phyloP scores from a whole-genome alignment of 345 rosid species.

The Passiflora organensis region DNA sequence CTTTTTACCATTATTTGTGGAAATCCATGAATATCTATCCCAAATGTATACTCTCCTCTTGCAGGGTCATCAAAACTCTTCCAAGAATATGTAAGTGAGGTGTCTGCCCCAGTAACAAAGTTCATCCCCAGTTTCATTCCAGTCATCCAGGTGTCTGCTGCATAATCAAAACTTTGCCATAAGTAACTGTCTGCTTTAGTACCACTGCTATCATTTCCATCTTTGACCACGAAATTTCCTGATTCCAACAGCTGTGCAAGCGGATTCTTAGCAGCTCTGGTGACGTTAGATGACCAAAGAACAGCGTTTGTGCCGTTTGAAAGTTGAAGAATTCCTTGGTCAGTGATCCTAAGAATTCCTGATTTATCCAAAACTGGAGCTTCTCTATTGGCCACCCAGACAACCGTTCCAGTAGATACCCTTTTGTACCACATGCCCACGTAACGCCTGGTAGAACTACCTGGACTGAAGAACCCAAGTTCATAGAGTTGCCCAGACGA shows the following conservation, averaged over 20 bases:
- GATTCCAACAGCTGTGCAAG: not conserved
- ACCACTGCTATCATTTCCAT: not conserved
- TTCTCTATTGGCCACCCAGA: slow-evolving; percentile 3
- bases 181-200: not conserved
- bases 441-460: not conserved
- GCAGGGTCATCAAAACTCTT: slow-evolving; percentile 32
- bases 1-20: slow-evolving; percentile 16
- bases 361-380: slow-evolving; percentile 1
- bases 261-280: not conserved
- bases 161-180: not conserved
- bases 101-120: not conserved
- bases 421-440: slow-evolving; percentile 3
- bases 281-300: not conserved
- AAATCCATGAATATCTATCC: slow-evolving; percentile 18
- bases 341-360: not conserved
- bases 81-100: slow-evolving; percentile 35
- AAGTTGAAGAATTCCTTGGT: not conserved
- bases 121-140: not conserved
- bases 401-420: not conserved
- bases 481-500: not conserved
- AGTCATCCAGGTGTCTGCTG: not conserved
- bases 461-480: slow-evolving; percentile 6
- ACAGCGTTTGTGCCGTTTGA: not conserved
- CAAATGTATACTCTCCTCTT: slow-evolving; percentile 17
- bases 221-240: not conserved